Percentiles rank a stretch among this genome's conserved stretches.
These are phyloP conservation scores for Oemleria cerasiformis DNA, from an alignment of 306 rosid genomes.

Conservation along the genomic window DNA sequence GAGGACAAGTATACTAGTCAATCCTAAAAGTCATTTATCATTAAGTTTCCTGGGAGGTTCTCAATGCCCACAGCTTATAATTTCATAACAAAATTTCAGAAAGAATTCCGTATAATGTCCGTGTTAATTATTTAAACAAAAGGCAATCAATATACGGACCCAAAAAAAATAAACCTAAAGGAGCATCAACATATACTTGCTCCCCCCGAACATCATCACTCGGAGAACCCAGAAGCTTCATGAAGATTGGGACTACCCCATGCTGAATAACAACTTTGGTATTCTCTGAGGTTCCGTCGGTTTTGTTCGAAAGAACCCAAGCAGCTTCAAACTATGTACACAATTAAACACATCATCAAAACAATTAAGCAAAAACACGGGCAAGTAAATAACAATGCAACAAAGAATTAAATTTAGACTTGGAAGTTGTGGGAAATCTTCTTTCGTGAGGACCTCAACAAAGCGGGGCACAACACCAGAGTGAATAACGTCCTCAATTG, in stretches of 20 bases:
- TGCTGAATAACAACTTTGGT: conserved; percentile 90
- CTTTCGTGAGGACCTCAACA: conserved; percentile 76
- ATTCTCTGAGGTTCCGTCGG: conserved; percentile 87
- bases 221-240: conserved; percentile 78
- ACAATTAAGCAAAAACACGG: neutral
- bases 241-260: conserved; percentile 93
- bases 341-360: too few species aligned
- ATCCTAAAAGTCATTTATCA: too few species aligned
- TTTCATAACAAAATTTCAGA: neutral
- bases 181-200: conserved; percentile 49
- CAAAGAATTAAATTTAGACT: conserved; percentile 30
- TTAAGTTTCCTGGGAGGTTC: too few species aligned
- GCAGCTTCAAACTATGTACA: conserved; percentile 81
- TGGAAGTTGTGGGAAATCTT: conserved; percentile 89
- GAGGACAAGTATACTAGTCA: too few species aligned
- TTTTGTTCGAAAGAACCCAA: conserved; percentile 92
- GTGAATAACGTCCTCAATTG: conserved; percentile 90
- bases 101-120: neutral
- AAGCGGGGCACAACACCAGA: conserved; percentile 89
- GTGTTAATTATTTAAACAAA: neutral
- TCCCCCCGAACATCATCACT: conserved; percentile 96
- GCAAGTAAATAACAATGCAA: neutral
- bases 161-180: neutral
- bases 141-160: neutral
- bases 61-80: conserved; percentile 86